phyloP scores from a whole-genome alignment of 2,329 filamentous ascomycete species.

The Cladorrhinum sp. region DNA sequence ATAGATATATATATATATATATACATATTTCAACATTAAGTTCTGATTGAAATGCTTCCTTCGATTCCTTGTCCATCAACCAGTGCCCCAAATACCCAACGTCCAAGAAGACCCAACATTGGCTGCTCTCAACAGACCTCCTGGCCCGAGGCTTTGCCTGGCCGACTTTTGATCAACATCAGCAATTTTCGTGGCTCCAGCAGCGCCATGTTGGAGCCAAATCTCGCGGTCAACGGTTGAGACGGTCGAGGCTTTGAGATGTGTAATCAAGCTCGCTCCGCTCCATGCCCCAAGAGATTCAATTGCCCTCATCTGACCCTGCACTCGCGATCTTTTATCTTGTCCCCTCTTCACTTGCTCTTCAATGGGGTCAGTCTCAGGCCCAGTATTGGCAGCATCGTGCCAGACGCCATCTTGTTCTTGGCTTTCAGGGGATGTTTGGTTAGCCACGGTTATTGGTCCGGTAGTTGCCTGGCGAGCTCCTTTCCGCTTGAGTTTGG shows the following conservation, averaged over 20 bases:
- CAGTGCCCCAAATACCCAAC: slow-evolving; percentile 58
- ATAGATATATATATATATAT: not conserved
- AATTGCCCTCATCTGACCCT: slow-evolving; percentile 62
- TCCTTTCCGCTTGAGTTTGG: slow-evolving; percentile 38
- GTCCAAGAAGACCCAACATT: slow-evolving; percentile 54
- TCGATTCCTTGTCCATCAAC: slow-evolving; percentile 29
- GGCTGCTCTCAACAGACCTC: slow-evolving; percentile 43
- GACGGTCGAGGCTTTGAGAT: slow-evolving; percentile 65
- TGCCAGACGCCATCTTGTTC: slow-evolving; percentile 36
- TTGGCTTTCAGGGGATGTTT: slow-evolving; percentile 14
- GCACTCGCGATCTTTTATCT: slow-evolving; percentile 41
- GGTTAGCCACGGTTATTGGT: slow-evolving; percentile 18
- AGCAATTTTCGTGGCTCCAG: slow-evolving; percentile 56
- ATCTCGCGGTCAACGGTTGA: slow-evolving; percentile 69
- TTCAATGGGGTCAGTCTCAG: slow-evolving; percentile 57
- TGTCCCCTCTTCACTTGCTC: slow-evolving; percentile 49
- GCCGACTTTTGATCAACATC: slow-evolving; percentile 58
- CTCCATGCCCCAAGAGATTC: slow-evolving; percentile 72
- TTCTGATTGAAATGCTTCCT: not conserved
- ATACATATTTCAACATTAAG: not conserved
- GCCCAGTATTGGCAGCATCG: slow-evolving; percentile 43
- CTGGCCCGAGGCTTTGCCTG: slow-evolving; percentile 62
- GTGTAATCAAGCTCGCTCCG: slow-evolving; percentile 67
- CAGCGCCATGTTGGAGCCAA: slow-evolving; percentile 65
- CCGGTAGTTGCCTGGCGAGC: slow-evolving; percentile 26